A percentile compares a stretch with the other conserved stretches of the same genome.
phyloP scores from a whole-genome alignment of 768 basidiomycete species.

The Favolaschia claudopus region DNA sequence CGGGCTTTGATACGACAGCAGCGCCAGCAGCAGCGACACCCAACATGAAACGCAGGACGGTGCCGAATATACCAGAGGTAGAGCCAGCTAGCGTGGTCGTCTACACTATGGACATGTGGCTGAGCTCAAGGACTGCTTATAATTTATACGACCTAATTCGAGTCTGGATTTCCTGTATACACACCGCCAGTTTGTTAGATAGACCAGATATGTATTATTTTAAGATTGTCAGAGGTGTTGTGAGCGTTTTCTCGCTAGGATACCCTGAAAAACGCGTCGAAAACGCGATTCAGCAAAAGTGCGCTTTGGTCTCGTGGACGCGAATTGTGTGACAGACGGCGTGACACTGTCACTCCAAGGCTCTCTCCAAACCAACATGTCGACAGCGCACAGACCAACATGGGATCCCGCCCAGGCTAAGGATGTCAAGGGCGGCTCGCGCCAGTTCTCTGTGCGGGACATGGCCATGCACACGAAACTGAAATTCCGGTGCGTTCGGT shows the following conservation, averaged over 20 bases:
- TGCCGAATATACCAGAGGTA: no score
- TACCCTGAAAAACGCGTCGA: neutral
- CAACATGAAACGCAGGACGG: constrained; percentile 19
- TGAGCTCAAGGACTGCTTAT: no score
- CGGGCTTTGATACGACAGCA: constrained; percentile 22
- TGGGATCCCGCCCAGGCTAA: constrained; percentile 97
- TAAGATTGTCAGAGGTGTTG: no score
- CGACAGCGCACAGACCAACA: constrained; percentile 93
- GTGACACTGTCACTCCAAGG: constrained; percentile 1
- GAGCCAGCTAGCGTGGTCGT: no score
- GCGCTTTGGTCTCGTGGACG: neutral
- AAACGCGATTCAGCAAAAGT: neutral
- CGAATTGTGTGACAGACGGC: neutral
- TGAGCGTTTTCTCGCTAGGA: no score
- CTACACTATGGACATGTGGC: no score
- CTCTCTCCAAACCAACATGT: constrained; percentile 55
- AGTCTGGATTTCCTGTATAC: neutral
- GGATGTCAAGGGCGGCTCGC: constrained; percentile 90
- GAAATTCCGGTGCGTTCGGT: constrained; percentile 82
- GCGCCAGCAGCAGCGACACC: constrained; percentile 21
- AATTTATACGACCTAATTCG: constrained; percentile 9
- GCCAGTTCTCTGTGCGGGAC: constrained; percentile 92
- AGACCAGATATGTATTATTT: no score
- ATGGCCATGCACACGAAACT: constrained; percentile 97
- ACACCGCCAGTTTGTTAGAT: no score